Evolutionary conservation across 176 grass and related monocot genomes (phyloP).

Genomic region (Secale cereale): DNA sequence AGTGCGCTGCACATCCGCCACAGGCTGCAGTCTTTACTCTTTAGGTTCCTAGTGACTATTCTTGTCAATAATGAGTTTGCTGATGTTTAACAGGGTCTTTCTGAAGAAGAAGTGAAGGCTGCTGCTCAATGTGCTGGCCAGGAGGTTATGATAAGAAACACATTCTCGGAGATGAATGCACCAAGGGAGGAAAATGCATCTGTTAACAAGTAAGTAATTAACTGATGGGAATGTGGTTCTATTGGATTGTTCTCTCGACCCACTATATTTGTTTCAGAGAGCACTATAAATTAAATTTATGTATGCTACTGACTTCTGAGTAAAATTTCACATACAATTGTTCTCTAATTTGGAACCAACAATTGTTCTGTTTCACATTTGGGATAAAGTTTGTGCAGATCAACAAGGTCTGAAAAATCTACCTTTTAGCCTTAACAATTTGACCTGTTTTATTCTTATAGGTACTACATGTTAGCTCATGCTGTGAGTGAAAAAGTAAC

Average conservation of each 20-base stretch:
- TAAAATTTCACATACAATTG: not conserved
- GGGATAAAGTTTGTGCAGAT: not conserved
- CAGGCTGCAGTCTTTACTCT: not conserved
- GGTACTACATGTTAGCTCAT: constrained; percentile 98
- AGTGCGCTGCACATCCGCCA: not conserved
- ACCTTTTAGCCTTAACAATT: constrained; percentile 6
- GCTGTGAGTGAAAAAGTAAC: constrained; percentile 88
- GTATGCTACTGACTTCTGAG: not conserved
- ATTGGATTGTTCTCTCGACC: not conserved
- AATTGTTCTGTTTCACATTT: constrained; percentile 20
- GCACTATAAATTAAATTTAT: not conserved
- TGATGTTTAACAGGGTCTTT: constrained; percentile 77
- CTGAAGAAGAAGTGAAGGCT: constrained; percentile 89
- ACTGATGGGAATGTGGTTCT: not conserved
- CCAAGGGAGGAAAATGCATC: constrained; percentile 65
- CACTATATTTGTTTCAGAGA: not conserved
- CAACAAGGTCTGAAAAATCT: not conserved
- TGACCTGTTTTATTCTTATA: constrained; percentile 28
- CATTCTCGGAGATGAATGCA: constrained; percentile 99
- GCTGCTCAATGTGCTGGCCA: constrained; percentile 87
- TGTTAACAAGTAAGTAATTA: constrained; percentile 83
- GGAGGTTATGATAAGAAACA: constrained; percentile 99
- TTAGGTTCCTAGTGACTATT: not conserved
- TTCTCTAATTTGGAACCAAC: not conserved
- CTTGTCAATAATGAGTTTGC: constrained; percentile 12